Conservation (phyloP, 768 basidiomycete species). For the Sistotremastrum niveocremeum region DNA sequence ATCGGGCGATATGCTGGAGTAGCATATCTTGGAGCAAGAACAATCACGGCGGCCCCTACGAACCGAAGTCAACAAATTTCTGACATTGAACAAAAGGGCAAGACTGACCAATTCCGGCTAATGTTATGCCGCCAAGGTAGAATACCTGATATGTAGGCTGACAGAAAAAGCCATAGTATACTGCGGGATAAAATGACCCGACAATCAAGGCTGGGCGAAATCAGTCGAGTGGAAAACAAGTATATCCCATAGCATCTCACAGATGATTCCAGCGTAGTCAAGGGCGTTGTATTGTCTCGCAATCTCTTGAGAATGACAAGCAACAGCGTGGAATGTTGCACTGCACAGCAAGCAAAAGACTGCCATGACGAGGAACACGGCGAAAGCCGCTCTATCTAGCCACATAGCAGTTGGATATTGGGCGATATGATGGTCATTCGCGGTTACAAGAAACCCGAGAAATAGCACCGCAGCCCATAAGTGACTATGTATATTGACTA, state of each 20-base stretch:
- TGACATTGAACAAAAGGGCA: constrained; percentile 6
- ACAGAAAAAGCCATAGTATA: constrained; percentile 73
- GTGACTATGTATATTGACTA: constrained; percentile 83
- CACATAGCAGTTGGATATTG: constrained; percentile 42
- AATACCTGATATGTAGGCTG: constrained; percentile 36
- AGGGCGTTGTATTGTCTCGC: constrained; percentile 45
- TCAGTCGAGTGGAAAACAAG: constrained; percentile 2
- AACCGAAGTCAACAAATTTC: constrained; percentile 9
- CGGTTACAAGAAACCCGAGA: constrained; percentile 37
- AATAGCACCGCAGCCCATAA: constrained; percentile 57
- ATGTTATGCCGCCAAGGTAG: constrained; percentile 38
- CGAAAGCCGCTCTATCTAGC: constrained; percentile 46
- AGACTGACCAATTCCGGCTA: constrained; percentile 45
- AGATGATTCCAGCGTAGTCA: constrained; percentile 73
- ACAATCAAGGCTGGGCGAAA: constrained; percentile 40
- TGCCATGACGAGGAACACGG: constrained; percentile 55
- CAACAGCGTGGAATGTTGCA: constrained; percentile 58
- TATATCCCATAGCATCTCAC: constrained; percentile 20
- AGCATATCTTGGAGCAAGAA: constrained; percentile 65
- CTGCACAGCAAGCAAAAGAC: constrained; percentile 62
- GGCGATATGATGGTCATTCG: constrained; percentile 36
- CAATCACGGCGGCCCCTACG: constrained; percentile 56
- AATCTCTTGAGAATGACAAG: constrained; percentile 58
- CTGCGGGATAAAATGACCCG: constrained; percentile 64
- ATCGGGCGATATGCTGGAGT: constrained; percentile 63